Evolutionary conservation across 495 filamentous ascomycete genomes (phyloP).

Genomic region (Sporormia fimetaria): DNA sequence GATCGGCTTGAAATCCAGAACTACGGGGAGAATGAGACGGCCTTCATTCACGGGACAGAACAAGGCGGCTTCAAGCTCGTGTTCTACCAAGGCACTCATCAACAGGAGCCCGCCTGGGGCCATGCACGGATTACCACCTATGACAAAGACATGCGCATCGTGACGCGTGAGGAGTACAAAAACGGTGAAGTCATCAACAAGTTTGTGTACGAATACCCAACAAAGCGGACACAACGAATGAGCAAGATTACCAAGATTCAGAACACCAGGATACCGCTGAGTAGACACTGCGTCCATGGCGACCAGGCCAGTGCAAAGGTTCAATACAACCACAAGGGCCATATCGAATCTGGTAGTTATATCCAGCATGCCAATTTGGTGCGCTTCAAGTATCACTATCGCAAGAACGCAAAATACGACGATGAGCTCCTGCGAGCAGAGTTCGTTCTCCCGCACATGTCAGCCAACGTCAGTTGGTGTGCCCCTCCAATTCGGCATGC

Average conservation of each 20-base stretch:
- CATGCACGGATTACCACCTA: slow-evolving; percentile 40
- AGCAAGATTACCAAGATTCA: slow-evolving; percentile 19
- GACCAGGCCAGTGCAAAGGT: slow-evolving; percentile 39
- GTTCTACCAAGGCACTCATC: slow-evolving; percentile 19
- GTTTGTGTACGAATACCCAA: slow-evolving; percentile 41
- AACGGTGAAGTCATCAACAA: slow-evolving; percentile 38
- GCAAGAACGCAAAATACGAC: slow-evolving; percentile 44
- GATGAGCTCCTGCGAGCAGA: slow-evolving; percentile 49
- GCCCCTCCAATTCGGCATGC: slow-evolving; percentile 43
- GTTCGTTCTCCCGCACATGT: slow-evolving; percentile 45
- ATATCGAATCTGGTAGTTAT: slow-evolving; percentile 44
- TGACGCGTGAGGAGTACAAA: slow-evolving; percentile 40
- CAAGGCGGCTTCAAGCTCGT: slow-evolving; percentile 20
- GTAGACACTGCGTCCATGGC: slow-evolving; percentile 40
- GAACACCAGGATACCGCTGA: slow-evolving; percentile 37
- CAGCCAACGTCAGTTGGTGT: slow-evolving; percentile 48
- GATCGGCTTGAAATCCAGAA: slow-evolving; percentile 20
- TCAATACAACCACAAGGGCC: slow-evolving; percentile 45
- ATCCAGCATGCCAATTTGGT: slow-evolving; percentile 45
- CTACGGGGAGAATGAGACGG: slow-evolving; percentile 21
- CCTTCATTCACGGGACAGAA: slow-evolving; percentile 19
- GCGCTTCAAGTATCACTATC: slow-evolving; percentile 48
- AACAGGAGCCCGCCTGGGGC: slow-evolving; percentile 27
- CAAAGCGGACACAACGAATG: slow-evolving; percentile 4
- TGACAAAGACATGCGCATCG: slow-evolving; percentile 38